Evolutionary conservation across 139 green algal species (phyloP), one percentile per base, ranked within the genome.

Genomic region (Mychonastes homosphaera): DNA sequence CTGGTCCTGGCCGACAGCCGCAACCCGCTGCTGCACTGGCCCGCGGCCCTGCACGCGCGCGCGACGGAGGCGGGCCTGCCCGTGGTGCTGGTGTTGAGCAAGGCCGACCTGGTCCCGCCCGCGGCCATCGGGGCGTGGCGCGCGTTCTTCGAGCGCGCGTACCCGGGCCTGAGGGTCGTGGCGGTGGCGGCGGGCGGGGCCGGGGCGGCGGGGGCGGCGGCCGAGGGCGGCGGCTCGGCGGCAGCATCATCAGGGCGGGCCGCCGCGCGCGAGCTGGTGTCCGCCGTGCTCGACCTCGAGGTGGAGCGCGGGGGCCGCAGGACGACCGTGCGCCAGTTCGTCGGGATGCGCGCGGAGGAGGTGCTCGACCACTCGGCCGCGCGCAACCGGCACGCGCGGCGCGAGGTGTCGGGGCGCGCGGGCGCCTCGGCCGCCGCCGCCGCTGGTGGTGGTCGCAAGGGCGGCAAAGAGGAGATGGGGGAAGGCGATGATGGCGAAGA

Each of bases 81-180:
- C 2, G 49, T 76, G 18, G 28, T 89, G 23, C 56, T 87, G 36
- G 62, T 83, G 32, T 56, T 89, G 26, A 89, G 85, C 72, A 89
- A 89, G 63, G 65, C 47, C 46, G 78, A 85, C 63, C 65, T 85
- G 29, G 62, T 85, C 15, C 71, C 67, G 4, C 27, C 62, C 30
- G 56, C 64, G 41, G 51, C 59, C 29, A 52, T 71, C 39, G 62
- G 58, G 58, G 59, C 58, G 23, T 84, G 77, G 77, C 7, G 28
- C 21, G 8, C 32, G 15, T 84, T 47, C 16, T 77, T 84, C 56
- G 35, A 65, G 56, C 19, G 30, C n/a, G 59, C 67, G n/a, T 67
- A 74, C 56, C 67, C 70, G 3, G 67, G 61, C 1, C 56, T 82
- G 6, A 23, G 23, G 16, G 75, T 78, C 36, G 62, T 78, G 33